phyloP scores from a whole-genome alignment of 768 basidiomycete genomes.

The Lentinula sp. region DNA sequence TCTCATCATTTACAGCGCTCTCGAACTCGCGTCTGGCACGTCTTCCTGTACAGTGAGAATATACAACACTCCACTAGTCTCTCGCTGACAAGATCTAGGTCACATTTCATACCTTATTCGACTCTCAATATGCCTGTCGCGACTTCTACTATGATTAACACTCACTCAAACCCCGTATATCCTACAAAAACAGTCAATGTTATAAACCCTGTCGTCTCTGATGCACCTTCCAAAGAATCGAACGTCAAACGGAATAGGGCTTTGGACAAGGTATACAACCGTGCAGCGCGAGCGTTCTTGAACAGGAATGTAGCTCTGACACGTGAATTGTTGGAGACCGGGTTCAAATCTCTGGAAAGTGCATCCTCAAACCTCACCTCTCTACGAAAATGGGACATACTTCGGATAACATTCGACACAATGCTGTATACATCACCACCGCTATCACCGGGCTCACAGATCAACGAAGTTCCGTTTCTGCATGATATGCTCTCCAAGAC shows the following conservation, averaged over 20 bases:
- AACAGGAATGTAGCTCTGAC: slow-evolving; percentile 67
- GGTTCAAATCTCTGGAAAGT: slow-evolving; percentile 54
- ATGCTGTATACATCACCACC: slow-evolving; percentile 57
- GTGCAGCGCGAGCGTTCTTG: slow-evolving; percentile 75
- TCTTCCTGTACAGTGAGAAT: too few relatives aligned
- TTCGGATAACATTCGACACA: slow-evolving; percentile 77
- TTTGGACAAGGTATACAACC: slow-evolving; percentile 66
- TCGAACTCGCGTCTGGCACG: too few relatives aligned
- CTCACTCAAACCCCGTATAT: neutral
- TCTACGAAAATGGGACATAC: slow-evolving; percentile 79
- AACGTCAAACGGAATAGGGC: slow-evolving; percentile 13
- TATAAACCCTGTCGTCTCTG: too few relatives aligned
- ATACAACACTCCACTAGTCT: too few relatives aligned
- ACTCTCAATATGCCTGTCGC: neutral
- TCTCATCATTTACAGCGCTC: too few relatives aligned
- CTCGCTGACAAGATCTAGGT: too few relatives aligned
- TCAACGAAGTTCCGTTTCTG: slow-evolving; percentile 27
- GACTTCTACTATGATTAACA: neutral
- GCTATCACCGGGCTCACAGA: slow-evolving; percentile 16
- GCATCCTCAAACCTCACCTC: slow-evolving; percentile 19
- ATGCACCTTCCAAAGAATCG: neutral
- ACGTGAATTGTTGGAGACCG: slow-evolving; percentile 57
- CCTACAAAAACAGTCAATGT: neutral
- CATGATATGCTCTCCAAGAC: slow-evolving; percentile 50
- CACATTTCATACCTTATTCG: too few relatives aligned